Conservation (phyloP, 345 rosid species). For the Gossypium sturtianum region DNA sequence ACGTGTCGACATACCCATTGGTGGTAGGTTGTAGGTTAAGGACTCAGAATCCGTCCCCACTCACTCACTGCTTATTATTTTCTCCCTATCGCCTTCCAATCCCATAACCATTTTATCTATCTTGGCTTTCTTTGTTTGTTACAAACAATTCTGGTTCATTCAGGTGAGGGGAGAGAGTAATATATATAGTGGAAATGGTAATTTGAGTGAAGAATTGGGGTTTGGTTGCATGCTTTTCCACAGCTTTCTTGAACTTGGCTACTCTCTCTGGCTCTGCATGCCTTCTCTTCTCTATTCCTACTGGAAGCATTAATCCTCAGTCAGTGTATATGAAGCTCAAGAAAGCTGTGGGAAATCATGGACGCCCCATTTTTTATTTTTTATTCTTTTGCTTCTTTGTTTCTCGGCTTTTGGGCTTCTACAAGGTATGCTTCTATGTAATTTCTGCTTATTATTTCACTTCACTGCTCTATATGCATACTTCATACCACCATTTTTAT, state of each 20-base stretch:
- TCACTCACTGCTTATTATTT: background rate
- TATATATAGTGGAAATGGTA: background rate
- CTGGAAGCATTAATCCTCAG: background rate
- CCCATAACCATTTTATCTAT: too few species aligned
- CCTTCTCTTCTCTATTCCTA: too few species aligned
- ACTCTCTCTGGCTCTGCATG: too few species aligned
- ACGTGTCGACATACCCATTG: background rate
- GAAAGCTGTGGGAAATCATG: slow-evolving; percentile 35
- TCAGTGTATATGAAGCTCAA: slow-evolving; percentile 15
- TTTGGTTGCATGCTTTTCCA: too few species aligned
- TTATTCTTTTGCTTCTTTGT: background rate
- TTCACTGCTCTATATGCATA: too few species aligned
- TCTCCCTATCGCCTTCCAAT: slow-evolving; percentile 2
- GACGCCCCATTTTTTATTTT: background rate
- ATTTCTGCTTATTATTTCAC: background rate
- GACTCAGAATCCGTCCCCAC: slow-evolving; percentile 1
- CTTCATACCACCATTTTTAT: too few species aligned
- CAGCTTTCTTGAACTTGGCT: too few species aligned
- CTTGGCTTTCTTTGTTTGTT: background rate
- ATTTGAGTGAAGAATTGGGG: background rate
- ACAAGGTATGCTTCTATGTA: background rate
- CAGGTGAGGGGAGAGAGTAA: background rate
- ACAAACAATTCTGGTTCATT: background rate
- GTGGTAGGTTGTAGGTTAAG: background rate
- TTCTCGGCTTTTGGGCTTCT: background rate